Base-by-base conservation (phyloP, 495 filamentous ascomycete genomes). In the Achaetomiella virescens region DNA sequence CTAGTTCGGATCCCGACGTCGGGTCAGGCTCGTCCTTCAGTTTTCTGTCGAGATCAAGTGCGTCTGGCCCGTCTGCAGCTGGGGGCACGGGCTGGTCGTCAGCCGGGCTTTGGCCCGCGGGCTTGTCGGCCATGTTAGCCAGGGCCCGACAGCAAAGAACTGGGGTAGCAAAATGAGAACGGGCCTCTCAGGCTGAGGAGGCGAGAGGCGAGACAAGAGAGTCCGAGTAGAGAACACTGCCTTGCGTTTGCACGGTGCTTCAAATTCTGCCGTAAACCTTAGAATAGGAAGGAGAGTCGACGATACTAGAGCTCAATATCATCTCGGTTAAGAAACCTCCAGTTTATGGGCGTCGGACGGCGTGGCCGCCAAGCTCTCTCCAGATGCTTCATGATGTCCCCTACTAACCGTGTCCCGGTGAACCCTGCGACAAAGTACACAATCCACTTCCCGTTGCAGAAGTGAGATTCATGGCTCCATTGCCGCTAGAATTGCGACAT, bases 401-500 rank as follows among this genome's bases (percentile, higher is more conserved):
- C n/a, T 31, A 24, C 20, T 17, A 15, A 48, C n/a, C n/a, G n/a
- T 35, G 11, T 20, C 22, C 20, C 20, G 15, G 24, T 33, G 9
- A 29, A 36, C 14, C 12, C 27, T 14, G 38, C n/a, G 36, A 8
- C 40, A 24, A 5, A 21, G 20, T 27, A 38, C 51, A 17, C 51
- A 43, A 24, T 10, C 15, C 3, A 14, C 36, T 21, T n/a, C n/a
- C 21, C 18, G 14, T 21, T 49, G 29, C 14, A 17, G 24, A 45
- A 12, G 27, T 18, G 14, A 57, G n/a, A n/a, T n/a, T 48, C 38
- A 60, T 52, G 43, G 56, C 49, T 42, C 47, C 53, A 63, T 63
- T 21, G 12, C 20, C 61, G 36, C 60, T 43, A 58, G 52, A 52
- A 62, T 62, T 48, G 60, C 60, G 60, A 55, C 51, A 59, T 62